phyloP scores from a whole-genome alignment of 1,139 yeast genomes.

The Debaryomyces sp. region DNA sequence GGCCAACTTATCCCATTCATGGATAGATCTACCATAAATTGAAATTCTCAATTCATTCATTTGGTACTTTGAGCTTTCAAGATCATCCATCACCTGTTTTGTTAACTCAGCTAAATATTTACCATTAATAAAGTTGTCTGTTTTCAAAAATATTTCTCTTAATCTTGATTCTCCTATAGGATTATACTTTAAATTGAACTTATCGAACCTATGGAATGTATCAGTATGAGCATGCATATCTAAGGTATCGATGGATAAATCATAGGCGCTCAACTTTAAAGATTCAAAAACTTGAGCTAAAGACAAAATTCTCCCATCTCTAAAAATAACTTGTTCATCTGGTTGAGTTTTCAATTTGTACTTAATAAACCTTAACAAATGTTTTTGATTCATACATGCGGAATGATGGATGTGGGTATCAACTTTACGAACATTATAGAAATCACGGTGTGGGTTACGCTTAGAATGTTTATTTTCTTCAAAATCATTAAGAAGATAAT shows the following conservation, averaged over 20 bases:
- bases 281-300: conserved; percentile 87
- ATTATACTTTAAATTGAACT: conserved; percentile 94
- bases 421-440: conserved; percentile 96
- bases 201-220: conserved; percentile 96
- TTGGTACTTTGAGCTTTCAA: conserved; percentile 93
- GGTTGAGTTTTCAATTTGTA: conserved; percentile 70
- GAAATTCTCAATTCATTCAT: conserved; percentile 97
- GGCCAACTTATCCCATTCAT: conserved; percentile 96
- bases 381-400: conserved; percentile 99
- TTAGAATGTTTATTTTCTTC: conserved; percentile 87
- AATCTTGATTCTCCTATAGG: conserved; percentile 98
- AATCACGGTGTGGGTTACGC: conserved; percentile 88
- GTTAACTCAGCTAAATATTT: conserved; percentile 91
- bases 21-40: conserved; percentile 82
- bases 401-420: conserved; percentile 99
- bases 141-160: conserved; percentile 92
- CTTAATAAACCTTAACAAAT: conserved; percentile 89
- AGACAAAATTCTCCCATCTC: conserved; percentile 92
- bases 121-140: conserved; percentile 91
- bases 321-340: conserved; percentile 85
- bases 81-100: conserved; percentile 87
- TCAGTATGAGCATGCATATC: conserved; percentile 99
- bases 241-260: conserved; percentile 90
- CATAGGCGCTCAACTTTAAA: conserved; percentile 88
- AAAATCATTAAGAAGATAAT: conserved; percentile 83